Evolutionary conservation across 345 rosid genomes (phyloP).

Genomic region (Gossypium australe): DNA sequence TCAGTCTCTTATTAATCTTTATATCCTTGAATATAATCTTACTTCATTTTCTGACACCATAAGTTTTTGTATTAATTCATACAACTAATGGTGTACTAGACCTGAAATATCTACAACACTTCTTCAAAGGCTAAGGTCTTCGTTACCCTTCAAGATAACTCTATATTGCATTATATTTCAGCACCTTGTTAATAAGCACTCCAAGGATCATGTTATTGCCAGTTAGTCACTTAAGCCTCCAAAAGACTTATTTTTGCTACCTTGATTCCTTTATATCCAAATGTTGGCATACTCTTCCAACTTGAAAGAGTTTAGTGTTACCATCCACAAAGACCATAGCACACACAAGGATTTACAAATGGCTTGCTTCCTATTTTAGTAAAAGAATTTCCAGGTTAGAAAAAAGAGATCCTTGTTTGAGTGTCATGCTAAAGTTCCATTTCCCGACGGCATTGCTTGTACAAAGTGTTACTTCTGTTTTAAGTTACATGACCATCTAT

Average conservation of each 20-base stretch:
- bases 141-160: background rate
- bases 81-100: background rate
- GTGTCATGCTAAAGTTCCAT: background rate
- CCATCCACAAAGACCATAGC: background rate
- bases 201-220: background rate
- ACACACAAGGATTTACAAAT: background rate
- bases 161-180: background rate
- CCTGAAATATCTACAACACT: background rate
- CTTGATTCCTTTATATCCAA: background rate
- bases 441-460: background rate
- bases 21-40: background rate
- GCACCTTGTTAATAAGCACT: background rate
- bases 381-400: background rate
- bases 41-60: too few relatives aligned
- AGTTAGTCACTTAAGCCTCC: background rate
- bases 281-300: background rate
- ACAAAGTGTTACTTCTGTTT: background rate
- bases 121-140: background rate
- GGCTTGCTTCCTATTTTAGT: background rate
- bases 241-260: background rate
- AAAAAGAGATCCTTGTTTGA: background rate
- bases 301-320: background rate
- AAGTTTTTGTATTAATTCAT: background rate
- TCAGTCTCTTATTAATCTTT: background rate
- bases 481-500: background rate